Evolutionary conservation across 768 basidiomycete species (phyloP), one percentile per base, ranked within the genome.

Genomic region (Tylopilus sp.): DNA sequence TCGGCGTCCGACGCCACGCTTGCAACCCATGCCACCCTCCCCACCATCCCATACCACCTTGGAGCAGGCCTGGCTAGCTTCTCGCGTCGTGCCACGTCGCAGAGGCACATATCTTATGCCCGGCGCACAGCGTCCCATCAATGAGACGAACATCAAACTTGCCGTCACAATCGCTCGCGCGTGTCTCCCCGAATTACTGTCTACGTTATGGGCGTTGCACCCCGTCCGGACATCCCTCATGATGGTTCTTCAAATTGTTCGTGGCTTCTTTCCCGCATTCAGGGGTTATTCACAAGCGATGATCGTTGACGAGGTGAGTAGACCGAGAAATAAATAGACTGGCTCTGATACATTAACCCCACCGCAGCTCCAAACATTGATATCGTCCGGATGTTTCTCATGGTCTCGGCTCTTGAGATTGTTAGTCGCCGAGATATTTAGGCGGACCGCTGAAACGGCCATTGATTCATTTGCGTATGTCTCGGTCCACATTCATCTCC

Each of bases 281-380:
- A 81, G 87, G 71, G 86, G 87, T 56, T 92, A 89, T 74, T 90
- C 90, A 10, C 90, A 92, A 77, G 89, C 89, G 49, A 71, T 89
- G 68, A 87, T 92, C 60, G 83, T 92, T 58, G 85, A 92, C 71
- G 88, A 92, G 80, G 89, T 86, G 48, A 30, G 84, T 69, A 34
- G 51, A 22, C 45, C 52, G 36, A 46, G 48, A 55, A 56, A 55
- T 58, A 55, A 29, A 44, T 34, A 30, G 49, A n/a, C n/a, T n/a
- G 53, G 19, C n/a, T 21, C 33, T 48, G 28, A 48, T 38, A 9
- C 43, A 55, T 33, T 38, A 43, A 30, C 29, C 7, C 30, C 46
- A 25, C 21, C 54, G 41, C 63, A 92, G 89, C 71, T 92, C 40
- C 89, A 90, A 63, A 72, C 77, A 42, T 59, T 89, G 59, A 75